Percentiles rank a stretch among this genome's conserved stretches.
These are phyloP conservation scores for Amphicarpaea edgeworthii DNA, from an alignment of 306 rosid genomes.

Conservation along the genomic window DNA sequence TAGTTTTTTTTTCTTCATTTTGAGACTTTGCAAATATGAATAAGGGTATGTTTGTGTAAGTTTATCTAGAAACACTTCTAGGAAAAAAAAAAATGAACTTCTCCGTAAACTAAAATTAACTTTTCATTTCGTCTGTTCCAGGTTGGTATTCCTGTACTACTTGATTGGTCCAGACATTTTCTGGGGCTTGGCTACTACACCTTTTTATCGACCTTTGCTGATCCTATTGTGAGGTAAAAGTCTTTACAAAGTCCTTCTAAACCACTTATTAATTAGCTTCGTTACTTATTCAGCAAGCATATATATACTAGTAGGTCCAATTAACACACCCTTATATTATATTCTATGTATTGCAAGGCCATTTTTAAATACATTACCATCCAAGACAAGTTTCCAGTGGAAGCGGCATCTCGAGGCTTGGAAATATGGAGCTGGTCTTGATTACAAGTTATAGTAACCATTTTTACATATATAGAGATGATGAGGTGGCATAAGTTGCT, in stretches of 20 bases:
- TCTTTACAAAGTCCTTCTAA: slow-evolving; percentile 5
- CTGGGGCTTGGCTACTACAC: slow-evolving; percentile 84
- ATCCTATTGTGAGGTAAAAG: slow-evolving; percentile 78
- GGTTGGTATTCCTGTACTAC: slow-evolving; percentile 89
- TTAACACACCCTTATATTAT: background rate
- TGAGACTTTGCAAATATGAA: background rate
- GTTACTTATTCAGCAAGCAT: slow-evolving; percentile 7
- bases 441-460: slow-evolving; percentile 66
- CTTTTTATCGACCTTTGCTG: slow-evolving; percentile 71
- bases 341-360: slow-evolving; percentile 59
- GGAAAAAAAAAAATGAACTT: no score
- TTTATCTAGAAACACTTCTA: no score
- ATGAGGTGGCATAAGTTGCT: slow-evolving; percentile 5
- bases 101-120: no score
- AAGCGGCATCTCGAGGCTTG: slow-evolving; percentile 86
- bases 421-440: slow-evolving; percentile 98
- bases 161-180: slow-evolving; percentile 89
- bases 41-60: no score
- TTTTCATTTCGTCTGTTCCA: no score
- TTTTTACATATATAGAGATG: slow-evolving; percentile 7
- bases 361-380: slow-evolving; percentile 59
- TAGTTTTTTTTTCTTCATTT: background rate
- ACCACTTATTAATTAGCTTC: background rate
- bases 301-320: slow-evolving; percentile 14
- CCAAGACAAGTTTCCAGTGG: slow-evolving; percentile 73